Conservation (phyloP, 2,329 filamentous ascomycete species). For the Claviceps citrina region DNA sequence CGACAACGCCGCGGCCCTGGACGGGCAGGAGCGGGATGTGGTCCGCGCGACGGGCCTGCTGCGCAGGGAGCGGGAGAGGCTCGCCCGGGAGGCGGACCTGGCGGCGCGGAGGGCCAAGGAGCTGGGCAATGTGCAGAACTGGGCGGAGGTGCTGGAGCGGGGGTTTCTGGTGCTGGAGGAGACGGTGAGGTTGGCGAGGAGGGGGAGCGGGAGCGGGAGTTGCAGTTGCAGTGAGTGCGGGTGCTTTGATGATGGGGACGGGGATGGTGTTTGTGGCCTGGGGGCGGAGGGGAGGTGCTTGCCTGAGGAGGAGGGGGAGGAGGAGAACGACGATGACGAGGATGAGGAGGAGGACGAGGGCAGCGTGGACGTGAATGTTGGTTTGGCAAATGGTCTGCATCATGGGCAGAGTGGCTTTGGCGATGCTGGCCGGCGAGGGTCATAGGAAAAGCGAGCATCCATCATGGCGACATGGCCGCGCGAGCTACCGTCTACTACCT, state of each 20-base stretch:
- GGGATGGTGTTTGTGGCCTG: neutral
- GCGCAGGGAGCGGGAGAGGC: constrained; percentile 47
- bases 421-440: too few species aligned
- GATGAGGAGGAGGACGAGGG: constrained; percentile 8
- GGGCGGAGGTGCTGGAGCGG: constrained; percentile 66
- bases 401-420: neutral
- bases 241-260: constrained; percentile 9
- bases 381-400: constrained; percentile 5
- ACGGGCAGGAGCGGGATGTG: constrained; percentile 52
- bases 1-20: constrained; percentile 48
- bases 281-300: too few species aligned
- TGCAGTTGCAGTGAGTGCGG: constrained; percentile 27
- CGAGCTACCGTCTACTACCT: too few species aligned
- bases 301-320: neutral
- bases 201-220: constrained; percentile 12
- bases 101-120: constrained; percentile 56
- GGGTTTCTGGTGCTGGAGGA: constrained; percentile 50
- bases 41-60: constrained; percentile 42
- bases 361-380: constrained; percentile 11
- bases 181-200: constrained; percentile 40
- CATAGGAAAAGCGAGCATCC: too few species aligned
- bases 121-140: constrained; percentile 71
- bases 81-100: constrained; percentile 47
- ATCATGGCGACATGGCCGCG: too few species aligned
- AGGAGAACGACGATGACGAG: constrained; percentile 3